Evolutionary conservation across 495 filamentous ascomycete genomes (phyloP).

Genomic region (Lepraria neglecta): DNA sequence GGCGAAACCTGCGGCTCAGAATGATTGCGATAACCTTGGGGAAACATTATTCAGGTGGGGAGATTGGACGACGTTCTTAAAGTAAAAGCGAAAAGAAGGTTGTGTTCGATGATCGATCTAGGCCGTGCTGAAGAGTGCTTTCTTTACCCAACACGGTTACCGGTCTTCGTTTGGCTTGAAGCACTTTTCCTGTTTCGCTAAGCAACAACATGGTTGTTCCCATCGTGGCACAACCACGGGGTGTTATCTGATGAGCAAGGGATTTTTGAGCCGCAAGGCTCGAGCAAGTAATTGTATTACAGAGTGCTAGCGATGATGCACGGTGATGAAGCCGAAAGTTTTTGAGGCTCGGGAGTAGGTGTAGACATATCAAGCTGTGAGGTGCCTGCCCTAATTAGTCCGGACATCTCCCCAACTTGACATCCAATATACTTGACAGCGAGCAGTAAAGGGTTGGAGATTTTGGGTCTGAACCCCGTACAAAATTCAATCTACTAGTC

Average conservation of each 20-base stretch:
- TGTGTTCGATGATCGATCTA: not conserved
- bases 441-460: too few relatives aligned
- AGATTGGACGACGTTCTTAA: not conserved
- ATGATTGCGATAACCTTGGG: not conserved
- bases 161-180: not conserved
- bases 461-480: too few relatives aligned
- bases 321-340: too few relatives aligned
- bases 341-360: too few relatives aligned
- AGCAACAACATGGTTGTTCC: not conserved
- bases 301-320: too few relatives aligned
- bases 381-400: too few relatives aligned
- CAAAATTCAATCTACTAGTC: too few relatives aligned
- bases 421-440: too few relatives aligned
- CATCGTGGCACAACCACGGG: not conserved
- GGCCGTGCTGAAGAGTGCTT: not conserved
- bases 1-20: not conserved
- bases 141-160: slow-evolving; percentile 5
- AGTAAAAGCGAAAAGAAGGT: not conserved
- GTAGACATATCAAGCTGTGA: too few relatives aligned
- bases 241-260: not conserved
- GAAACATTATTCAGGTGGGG: not conserved
- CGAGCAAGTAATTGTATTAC: too few relatives aligned
- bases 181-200: not conserved
- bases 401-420: too few relatives aligned
- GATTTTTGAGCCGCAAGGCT: not conserved